Base-by-base conservation (phyloP, 192 early-diverging fungal species). In the Thamnidium elegans region DNA sequence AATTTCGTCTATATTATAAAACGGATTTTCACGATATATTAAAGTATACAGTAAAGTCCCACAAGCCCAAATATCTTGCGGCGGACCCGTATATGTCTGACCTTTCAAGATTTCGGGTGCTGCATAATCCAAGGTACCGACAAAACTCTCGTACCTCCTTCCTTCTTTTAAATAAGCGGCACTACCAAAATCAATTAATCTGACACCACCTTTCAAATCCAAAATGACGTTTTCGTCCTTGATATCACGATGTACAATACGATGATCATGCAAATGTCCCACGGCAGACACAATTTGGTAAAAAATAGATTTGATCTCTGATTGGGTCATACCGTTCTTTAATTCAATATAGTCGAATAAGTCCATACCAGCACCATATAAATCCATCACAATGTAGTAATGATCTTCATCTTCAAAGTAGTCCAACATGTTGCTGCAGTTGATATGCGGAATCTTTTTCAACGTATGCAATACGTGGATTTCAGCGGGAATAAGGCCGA, bases 211-310 rank as follows among this genome's bases (percentile, higher is more conserved):
- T 17, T 77, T 50, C 44, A 81, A 70, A 68, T 85, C 84, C 32
- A 90, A 61, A 63, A 92, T 86, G 20, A 92, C 85, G 70, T 94
- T 94, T 68, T 94, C 92, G 60, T 94, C 92, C 73, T 94, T 94
- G 72, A 94, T 93, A 69, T 94, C 92, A 20, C 89, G 75, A 60
- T 94, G 92, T 9, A 89, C 86, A 65, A 91, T 87, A 20, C 78
- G 78, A 54, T 84, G 73, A 31, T 70, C 63, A 67, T 90, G 87
- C 17, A 90, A 56, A 70, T 89, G 86, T 43, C 70, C 44, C 14
- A 89, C 78, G 1, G 84, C 86, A 13, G 69, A 70, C 8, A 72
- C 78, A 21, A 89, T 72, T 63, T 88, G 87, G 26, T 67, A 48
- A 45, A 88, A 88, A 7, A 89, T 84, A 5, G 69, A 63, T 23